Evolutionary conservation across 192 early-diverging fungal species (phyloP).

Genomic region (Entomortierella lignicola): DNA sequence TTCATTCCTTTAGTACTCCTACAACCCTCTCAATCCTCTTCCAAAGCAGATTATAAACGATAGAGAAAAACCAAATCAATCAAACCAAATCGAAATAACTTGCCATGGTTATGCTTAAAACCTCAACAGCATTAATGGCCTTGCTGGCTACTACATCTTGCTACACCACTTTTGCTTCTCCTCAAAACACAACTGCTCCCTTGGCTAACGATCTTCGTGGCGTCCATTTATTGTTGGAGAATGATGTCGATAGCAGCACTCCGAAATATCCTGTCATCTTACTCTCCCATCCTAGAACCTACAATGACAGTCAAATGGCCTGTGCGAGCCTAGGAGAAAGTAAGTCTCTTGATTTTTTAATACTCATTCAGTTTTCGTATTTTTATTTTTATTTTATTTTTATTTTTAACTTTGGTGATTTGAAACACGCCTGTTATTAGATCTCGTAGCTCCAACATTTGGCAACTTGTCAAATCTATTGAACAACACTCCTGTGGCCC

Average conservation of each 20-base stretch:
- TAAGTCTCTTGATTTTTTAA: slow-evolving; percentile 1
- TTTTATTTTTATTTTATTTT: no score
- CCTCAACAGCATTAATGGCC: not conserved
- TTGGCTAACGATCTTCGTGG: slow-evolving; percentile 21
- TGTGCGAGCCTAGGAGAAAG: slow-evolving; percentile 21
- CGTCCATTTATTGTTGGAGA: slow-evolving; percentile 30
- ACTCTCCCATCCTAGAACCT: slow-evolving; percentile 22
- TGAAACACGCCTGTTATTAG: no score
- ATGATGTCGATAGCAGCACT: slow-evolving; percentile 30
- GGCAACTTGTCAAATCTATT: slow-evolving; percentile 1
- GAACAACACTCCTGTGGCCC: slow-evolving; percentile 18
- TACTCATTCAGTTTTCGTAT: not conserved
- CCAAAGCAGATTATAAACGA: no score
- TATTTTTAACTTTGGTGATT: no score
- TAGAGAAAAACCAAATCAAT: no score
- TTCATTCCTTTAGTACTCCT: no score
- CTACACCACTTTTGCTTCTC: not conserved
- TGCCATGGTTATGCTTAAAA: not conserved
- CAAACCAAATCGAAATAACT: not conserved
- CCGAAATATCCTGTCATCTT: slow-evolving; percentile 28
- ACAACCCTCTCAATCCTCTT: no score
- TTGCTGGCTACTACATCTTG: not conserved
- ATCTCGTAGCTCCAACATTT: not conserved
- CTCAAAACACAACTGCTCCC: not conserved
- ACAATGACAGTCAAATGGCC: not conserved